phyloP scores from a whole-genome alignment of 2,329 filamentous ascomycete species.

The Fusarium sp. region DNA sequence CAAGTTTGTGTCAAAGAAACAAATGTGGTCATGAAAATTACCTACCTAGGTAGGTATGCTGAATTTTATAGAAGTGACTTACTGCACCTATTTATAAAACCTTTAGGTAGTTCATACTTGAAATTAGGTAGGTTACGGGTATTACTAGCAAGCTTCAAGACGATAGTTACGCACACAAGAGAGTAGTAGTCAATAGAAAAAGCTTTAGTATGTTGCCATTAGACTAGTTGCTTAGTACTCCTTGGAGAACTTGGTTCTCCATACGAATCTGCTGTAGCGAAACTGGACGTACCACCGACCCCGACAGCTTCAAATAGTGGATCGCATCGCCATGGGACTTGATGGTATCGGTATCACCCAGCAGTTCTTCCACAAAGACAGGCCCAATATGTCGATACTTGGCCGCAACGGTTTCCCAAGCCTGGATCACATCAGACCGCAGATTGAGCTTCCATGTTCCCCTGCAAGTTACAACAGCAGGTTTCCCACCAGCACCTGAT shows the following conservation, averaged over 20 bases:
- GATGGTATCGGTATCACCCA: conserved; percentile 12
- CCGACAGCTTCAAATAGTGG: conserved; percentile 23
- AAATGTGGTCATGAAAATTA: no score
- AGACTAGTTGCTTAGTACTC: not conserved
- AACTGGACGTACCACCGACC: conserved; percentile 20
- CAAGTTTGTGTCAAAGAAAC: no score
- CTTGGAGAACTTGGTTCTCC: conserved; percentile 21
- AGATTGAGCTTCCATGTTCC: conserved; percentile 17
- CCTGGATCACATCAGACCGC: not conserved
- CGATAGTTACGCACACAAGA: no score
- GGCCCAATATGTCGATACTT: conserved; percentile 1
- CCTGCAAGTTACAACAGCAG: conserved; percentile 9
- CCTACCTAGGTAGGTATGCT: no score
- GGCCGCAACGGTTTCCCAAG: conserved; percentile 34
- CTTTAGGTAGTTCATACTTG: no score
- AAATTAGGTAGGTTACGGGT: no score
- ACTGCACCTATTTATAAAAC: no score
- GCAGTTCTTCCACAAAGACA: conserved; percentile 16
- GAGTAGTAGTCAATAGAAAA: no score
- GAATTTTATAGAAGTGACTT: no score
- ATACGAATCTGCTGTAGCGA: conserved; percentile 30
- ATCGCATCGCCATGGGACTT: conserved; percentile 38
- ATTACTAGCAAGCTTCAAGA: no score
- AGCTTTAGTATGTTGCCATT: no score
- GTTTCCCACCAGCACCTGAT: not conserved